These are phyloP conservation scores for Pelargonium fulgidum DNA, from an alignment of 441 rosid species.

Conservation along the genomic window DNA sequence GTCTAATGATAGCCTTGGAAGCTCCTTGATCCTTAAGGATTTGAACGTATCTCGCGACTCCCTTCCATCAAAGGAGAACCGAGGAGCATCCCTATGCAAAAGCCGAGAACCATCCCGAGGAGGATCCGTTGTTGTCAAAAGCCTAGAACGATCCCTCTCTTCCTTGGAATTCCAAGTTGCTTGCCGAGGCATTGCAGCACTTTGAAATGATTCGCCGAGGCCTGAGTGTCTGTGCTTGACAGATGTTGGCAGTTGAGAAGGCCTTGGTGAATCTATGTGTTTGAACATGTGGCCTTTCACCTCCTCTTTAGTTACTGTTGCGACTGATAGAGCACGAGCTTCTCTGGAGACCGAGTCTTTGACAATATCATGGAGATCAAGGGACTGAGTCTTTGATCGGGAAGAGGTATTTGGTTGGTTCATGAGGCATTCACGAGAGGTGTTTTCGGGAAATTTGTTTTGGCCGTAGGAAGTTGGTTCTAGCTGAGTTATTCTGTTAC, in stretches of 20 bases:
- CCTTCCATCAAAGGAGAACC: slow-evolving; percentile 84
- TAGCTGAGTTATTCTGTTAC: slow-evolving; percentile 40
- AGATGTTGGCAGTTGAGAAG: slow-evolving; percentile 43
- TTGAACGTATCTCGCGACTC: slow-evolving; percentile 45
- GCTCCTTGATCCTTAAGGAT: slow-evolving; percentile 63
- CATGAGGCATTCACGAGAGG: slow-evolving; percentile 21
- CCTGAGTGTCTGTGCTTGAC: slow-evolving; percentile 34
- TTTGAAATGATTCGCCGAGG: slow-evolving; percentile 40
- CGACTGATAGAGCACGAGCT: slow-evolving; percentile 37
- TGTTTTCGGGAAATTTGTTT: slow-evolving; percentile 25
- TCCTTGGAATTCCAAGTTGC: slow-evolving; percentile 27
- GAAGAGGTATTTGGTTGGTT: slow-evolving; percentile 31
- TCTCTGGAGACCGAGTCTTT: slow-evolving; percentile 63
- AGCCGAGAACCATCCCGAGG: slow-evolving; percentile 30
- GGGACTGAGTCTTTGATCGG: slow-evolving; percentile 32
- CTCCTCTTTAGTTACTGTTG: slow-evolving; percentile 33
- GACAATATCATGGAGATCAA: slow-evolving; percentile 51
- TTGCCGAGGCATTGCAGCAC: slow-evolving; percentile 33
- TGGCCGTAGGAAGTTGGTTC: slow-evolving; percentile 38
- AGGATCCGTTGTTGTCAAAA: slow-evolving; percentile 31
- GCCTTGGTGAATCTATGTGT: slow-evolving; percentile 65
- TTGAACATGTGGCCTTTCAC: slow-evolving; percentile 37
- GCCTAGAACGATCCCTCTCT: slow-evolving; percentile 32
- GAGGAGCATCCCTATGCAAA: slow-evolving; percentile 42
- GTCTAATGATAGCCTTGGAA: slow-evolving; percentile 85